Percentiles rank a stretch among this genome's conserved stretches.
Conservation (phyloP, 1,284 basidiomycete species). For the Leccinum subspadiceum region DNA sequence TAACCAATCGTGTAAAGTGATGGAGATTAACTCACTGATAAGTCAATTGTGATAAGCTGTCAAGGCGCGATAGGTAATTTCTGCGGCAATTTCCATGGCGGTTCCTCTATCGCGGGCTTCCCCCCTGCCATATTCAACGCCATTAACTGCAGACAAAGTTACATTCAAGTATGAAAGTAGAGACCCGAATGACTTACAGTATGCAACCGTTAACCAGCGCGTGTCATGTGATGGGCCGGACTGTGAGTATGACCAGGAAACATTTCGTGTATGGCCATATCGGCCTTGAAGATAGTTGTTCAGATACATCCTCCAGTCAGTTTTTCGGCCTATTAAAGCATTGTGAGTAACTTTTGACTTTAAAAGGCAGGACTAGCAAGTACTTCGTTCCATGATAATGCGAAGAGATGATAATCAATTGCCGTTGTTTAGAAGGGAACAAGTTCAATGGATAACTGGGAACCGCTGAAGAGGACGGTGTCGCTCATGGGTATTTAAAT, state of each 20-base stretch:
- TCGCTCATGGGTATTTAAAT: constrained; percentile 24
- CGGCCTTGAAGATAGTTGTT: constrained; percentile 32
- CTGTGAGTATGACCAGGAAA: constrained; percentile 23
- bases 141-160: constrained; percentile 20
- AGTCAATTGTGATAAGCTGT: constrained; percentile 20
- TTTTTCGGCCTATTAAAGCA: constrained; percentile 17
- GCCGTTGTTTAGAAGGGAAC: constrained; percentile 4
- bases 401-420: background rate
- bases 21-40: constrained; percentile 6
- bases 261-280: constrained; percentile 29
- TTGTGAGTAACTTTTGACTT: constrained; percentile 8
- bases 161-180: background rate
- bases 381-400: constrained; percentile 22
- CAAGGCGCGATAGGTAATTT: constrained; percentile 26
- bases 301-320: constrained; percentile 30
- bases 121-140: constrained; percentile 32
- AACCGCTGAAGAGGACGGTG: constrained; percentile 7
- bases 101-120: constrained; percentile 29
- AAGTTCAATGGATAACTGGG: constrained; percentile 6
- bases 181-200: constrained; percentile 22
- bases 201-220: constrained; percentile 27
- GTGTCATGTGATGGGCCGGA: constrained; percentile 29
- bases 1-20: background rate
- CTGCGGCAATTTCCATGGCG: constrained; percentile 34
- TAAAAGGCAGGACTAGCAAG: background rate